Conservation (phyloP, 768 basidiomycete genomes). For the Trametes villosa region DNA sequence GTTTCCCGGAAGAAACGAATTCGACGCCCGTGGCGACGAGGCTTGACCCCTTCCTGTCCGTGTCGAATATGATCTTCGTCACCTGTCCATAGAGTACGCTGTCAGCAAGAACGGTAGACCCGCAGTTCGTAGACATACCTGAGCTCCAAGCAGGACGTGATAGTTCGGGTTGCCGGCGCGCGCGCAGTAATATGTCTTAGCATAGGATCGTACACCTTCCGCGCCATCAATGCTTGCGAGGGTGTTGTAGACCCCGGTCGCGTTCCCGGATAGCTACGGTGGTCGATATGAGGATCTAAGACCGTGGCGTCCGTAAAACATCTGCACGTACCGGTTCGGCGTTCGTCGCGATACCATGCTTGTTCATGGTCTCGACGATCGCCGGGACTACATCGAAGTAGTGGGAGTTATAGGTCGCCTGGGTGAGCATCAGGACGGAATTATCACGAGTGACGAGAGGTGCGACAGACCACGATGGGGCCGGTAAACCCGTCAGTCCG, state of each 20-base stretch:
- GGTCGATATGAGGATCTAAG: no score
- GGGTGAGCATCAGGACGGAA: background rate
- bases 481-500: background rate
- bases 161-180: no score
- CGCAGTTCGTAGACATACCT: no score
- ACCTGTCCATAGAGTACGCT: background rate
- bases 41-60: background rate
- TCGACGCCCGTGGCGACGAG: background rate
- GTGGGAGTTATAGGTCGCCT: background rate
- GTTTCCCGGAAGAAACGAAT: background rate
- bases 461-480: background rate
- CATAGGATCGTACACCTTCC: no score
- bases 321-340: background rate
- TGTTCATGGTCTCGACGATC: background rate
- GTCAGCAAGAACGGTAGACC: no score
- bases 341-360: background rate
- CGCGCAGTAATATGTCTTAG: no score
- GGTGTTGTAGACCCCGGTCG: no score
- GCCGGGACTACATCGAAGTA: background rate
- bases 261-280: no score
- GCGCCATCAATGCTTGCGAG: no score
- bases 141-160: no score
- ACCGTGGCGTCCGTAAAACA: no score
- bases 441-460: background rate
- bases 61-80: background rate